Base-by-base conservation (phyloP, 495 filamentous ascomycete species). In the Annulohypoxylon moriforme region DNA sequence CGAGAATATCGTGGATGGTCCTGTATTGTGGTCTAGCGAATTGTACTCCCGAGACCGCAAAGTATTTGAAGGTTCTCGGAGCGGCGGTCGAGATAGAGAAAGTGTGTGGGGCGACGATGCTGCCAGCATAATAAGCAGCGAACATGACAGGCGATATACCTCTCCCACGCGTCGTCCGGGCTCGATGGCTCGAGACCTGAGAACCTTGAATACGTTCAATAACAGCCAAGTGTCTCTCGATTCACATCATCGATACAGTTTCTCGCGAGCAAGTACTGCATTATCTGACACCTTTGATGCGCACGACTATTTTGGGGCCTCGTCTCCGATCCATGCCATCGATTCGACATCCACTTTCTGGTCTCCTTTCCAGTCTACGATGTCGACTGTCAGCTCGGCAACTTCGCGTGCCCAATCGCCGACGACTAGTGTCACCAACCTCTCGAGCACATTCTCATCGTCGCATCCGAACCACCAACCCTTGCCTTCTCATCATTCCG, bases 1-100 rank as follows among this genome's bases (percentile, higher is more conserved):
- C 38, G 92, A 96, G 60, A 93, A 89, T 60, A 89, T 97, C 76
- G 81, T 93, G 46, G 94, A 97, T 44, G 92, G 93, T 0, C 94
- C 96, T 7, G 93, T 97, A 2, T 79, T 98, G 3, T 97, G 93
- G 93, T 94, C 94, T 0, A 98, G 94, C 75, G 93, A 94, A 53
- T 83, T 99, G 4, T 98, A 92, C 76, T 87, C 89, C 68, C 86
- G 90, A 58, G 95, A 98, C 71, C 90, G 93, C 61, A 87, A 86
- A 38, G 88, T 85, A 33, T 90, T 95, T 64, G 93, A 97, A 68
- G 89, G 89, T 55, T 87, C 85, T 31, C 86, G 86, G 16, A 68
- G 13, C n/a, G 52, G 55, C 24, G 53, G 71, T 8, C 44, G 68
- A 58, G 79, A 58, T 78, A 86, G 69, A 76, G 85, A 71, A 76